phyloP scores from a whole-genome alignment of 495 filamentous ascomycete genomes.

The Podospora didyma region DNA sequence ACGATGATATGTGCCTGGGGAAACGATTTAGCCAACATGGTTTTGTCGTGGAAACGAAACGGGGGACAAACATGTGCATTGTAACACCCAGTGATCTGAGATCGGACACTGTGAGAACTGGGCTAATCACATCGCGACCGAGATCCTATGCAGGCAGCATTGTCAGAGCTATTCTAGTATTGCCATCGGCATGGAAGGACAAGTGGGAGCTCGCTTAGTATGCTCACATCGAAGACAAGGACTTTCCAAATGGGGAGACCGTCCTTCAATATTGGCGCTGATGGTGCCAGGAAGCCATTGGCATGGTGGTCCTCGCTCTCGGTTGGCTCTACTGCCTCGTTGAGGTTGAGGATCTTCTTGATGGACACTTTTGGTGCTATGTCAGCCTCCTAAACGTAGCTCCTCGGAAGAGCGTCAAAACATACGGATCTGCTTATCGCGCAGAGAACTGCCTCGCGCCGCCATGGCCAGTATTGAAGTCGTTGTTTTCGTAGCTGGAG shows the following conservation, averaged over 20 bases:
- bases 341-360: constrained; percentile 93
- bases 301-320: constrained; percentile 54
- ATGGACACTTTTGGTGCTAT: constrained; percentile 68
- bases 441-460: constrained; percentile 67
- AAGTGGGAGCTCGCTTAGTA: not conserved
- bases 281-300: constrained; percentile 62
- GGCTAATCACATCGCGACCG: constrained; percentile 74
- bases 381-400: constrained; percentile 9
- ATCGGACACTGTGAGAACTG: constrained; percentile 89
- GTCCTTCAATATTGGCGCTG: constrained; percentile 81
- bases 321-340: constrained; percentile 59
- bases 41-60: not conserved
- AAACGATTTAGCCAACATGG: constrained; percentile 1
- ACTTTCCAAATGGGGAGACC: constrained; percentile 70
- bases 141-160: constrained; percentile 42
- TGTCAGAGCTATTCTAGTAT: not conserved
- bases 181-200: too few species aligned
- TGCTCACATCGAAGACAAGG: constrained; percentile 29
- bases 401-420: not conserved
- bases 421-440: constrained; percentile 93
- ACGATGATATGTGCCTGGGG: constrained; percentile 69
- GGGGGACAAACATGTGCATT: constrained; percentile 67
- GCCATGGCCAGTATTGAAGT: constrained; percentile 25
- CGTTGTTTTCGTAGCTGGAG: not conserved
- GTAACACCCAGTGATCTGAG: constrained; percentile 90